Evolutionary conservation across 345 rosid species (phyloP).

Genomic region (Cardamine resedifolia): DNA sequence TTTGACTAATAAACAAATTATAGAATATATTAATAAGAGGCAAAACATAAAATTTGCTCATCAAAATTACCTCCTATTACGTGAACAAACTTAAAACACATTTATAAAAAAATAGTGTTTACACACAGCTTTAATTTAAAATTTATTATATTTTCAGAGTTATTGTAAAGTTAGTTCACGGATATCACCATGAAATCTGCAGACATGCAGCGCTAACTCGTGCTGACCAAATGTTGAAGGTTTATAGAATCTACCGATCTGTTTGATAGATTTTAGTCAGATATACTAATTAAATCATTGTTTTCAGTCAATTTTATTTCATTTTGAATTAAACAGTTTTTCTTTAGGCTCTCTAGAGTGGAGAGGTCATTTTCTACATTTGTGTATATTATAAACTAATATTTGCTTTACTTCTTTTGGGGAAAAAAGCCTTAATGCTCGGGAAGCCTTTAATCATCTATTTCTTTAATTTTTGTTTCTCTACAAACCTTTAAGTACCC

Average conservation of each 20-base stretch:
- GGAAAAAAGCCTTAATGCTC: conserved; percentile 37
- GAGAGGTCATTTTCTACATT: conserved; percentile 16
- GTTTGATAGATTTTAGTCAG: neutral
- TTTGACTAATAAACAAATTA: too few species aligned
- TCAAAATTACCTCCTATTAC: too few species aligned
- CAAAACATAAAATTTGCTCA: too few species aligned
- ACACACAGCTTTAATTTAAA: too few species aligned
- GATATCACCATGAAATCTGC: too few species aligned
- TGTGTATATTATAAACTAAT: conserved; percentile 13
- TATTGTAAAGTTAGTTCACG: neutral
- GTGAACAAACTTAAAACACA: too few species aligned
- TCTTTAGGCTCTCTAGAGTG: conserved; percentile 6
- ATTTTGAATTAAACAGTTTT: neutral
- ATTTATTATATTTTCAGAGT: neutral
- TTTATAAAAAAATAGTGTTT: too few species aligned
- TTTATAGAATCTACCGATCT: neutral
- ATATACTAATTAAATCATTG: neutral
- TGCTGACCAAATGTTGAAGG: neutral
- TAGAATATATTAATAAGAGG: too few species aligned
- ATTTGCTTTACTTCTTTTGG: conserved; percentile 27
- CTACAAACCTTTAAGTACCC: conserved; percentile 2
- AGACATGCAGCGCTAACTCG: too few species aligned
- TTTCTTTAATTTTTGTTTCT: neutral
- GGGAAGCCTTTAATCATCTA: conserved; percentile 22
- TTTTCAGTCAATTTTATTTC: neutral